These are phyloP conservation scores for Apiotrichum gracile DNA, from an alignment of 1,284 basidiomycete genomes.

Conservation along the genomic window DNA sequence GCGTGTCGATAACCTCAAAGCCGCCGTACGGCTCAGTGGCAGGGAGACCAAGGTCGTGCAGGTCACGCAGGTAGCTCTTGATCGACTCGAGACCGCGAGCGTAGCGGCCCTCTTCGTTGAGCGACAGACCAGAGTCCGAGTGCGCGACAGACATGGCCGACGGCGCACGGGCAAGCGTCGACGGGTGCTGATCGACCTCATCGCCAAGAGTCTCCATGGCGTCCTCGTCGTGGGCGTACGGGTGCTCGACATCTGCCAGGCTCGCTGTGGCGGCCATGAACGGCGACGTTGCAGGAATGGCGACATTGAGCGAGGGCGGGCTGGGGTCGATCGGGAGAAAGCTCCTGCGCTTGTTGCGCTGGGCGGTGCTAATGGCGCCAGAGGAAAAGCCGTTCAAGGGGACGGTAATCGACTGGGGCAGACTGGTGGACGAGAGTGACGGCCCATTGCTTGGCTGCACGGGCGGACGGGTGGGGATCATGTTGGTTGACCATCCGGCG, in stretches of 20 bases:
- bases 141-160: conserved; percentile 16
- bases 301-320: conserved; percentile 47
- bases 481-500: conserved; percentile 9
- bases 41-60: conserved; percentile 68
- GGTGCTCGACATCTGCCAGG: conserved; percentile 8
- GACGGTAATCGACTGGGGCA: not conserved
- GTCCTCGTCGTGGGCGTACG: conserved; percentile 3
- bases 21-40: conserved; percentile 39
- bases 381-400: not conserved
- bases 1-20: conserved; percentile 33
- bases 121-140: conserved; percentile 15
- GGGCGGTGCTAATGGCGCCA: not conserved
- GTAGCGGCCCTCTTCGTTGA: conserved; percentile 31
- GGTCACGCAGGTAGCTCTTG: conserved; percentile 90
- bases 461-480: conserved; percentile 2
- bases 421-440: not conserved
- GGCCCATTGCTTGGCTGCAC: not conserved
- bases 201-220: conserved; percentile 17
- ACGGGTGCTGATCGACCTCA: conserved; percentile 11
- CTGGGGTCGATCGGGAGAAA: conserved; percentile 71
- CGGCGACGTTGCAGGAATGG: conserved; percentile 57
- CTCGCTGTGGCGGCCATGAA: conserved; percentile 49
- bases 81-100: conserved; percentile 67
- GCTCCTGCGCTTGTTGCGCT: conserved; percentile 60
- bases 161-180: not conserved